These are phyloP conservation scores for Picea sitchensis DNA, from an alignment of 75 land plant genomes.

Conservation along the genomic window DNA sequence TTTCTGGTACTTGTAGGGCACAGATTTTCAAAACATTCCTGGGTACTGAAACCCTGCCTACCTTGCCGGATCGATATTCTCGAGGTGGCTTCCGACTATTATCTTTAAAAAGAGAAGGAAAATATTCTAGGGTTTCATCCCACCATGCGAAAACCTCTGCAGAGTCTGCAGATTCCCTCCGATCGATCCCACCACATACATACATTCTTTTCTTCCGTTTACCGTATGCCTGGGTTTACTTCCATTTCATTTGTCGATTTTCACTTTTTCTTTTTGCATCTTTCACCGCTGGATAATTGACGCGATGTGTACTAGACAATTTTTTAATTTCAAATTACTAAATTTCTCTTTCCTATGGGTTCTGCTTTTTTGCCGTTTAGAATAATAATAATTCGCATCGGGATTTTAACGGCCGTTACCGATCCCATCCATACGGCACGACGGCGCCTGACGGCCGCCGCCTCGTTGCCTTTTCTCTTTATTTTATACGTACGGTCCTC, in stretches of 20 bases:
- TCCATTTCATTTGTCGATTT: neutral
- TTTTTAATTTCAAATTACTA: too few relatives aligned
- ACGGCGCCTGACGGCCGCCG: conserved; percentile 8
- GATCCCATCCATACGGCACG: neutral
- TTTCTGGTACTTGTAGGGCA: neutral
- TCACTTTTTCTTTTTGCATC: neutral
- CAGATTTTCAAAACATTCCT: conserved; percentile 3
- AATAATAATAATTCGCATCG: too few relatives aligned
- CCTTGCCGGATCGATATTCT: neutral
- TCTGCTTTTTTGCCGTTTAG: too few relatives aligned
- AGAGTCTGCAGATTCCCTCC: neutral
- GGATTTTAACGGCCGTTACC: neutral
- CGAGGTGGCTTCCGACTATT: neutral
- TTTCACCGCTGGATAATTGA: conserved; percentile 2
- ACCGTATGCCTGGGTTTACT: conserved; percentile 1
- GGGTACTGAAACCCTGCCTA: neutral
- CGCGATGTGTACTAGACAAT: neutral
- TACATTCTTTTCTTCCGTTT: neutral
- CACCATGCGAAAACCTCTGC: neutral
- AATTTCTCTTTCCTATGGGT: too few relatives aligned
- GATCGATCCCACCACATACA: neutral
- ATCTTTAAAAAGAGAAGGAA: neutral
- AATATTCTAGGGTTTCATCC: neutral
- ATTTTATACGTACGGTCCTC: neutral
- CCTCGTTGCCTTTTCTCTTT: neutral